Evolutionary conservation across 345 rosid species (phyloP).

Genomic region (Acer yangbiense): DNA sequence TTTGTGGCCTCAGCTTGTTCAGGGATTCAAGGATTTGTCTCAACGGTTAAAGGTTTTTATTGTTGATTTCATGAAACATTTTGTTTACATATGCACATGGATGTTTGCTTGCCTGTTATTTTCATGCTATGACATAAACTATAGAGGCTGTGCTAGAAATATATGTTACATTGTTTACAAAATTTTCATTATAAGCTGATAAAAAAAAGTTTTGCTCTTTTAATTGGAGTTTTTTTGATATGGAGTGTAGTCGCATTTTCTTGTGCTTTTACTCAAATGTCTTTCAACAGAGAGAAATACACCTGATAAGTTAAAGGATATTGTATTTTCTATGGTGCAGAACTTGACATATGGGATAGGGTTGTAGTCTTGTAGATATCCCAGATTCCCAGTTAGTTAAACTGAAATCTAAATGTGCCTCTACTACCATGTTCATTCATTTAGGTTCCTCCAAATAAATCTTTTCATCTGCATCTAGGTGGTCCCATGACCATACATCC

Average conservation of each 20-base stretch:
- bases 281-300: background rate
- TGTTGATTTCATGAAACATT: constrained; percentile 2
- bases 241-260: background rate
- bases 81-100: background rate
- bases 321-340: background rate
- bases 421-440: background rate
- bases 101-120: background rate
- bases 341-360: background rate
- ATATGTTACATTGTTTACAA: background rate
- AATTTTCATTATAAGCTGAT: background rate
- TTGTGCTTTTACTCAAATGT: background rate
- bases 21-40: constrained; percentile 94
- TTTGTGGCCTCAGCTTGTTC: constrained; percentile 97
- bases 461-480: background rate
- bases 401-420: background rate
- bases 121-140: background rate
- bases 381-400: background rate
- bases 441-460: background rate
- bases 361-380: background rate
- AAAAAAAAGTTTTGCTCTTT: no score
- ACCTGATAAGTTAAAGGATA: background rate
- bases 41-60: constrained; percentile 73
- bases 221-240: background rate
- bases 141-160: background rate
- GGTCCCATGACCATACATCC: background rate